Conservation (phyloP, 257 asterid genomes). For the Apocynum venetum region DNA sequence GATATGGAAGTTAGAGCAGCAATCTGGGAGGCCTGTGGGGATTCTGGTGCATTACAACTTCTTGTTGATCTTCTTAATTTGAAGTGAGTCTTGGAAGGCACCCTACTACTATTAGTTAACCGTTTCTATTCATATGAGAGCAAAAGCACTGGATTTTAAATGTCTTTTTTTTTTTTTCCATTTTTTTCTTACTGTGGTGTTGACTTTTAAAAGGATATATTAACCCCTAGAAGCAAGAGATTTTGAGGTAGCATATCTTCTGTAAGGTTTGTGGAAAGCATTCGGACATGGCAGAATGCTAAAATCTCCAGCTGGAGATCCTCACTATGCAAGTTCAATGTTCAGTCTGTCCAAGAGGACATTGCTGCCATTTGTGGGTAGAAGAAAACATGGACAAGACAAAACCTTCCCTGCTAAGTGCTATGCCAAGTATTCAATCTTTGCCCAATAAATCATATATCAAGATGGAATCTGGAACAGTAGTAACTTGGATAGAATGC, state of each 20-base stretch:
- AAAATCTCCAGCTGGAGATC: neutral
- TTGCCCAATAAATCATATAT: neutral
- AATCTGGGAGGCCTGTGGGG: constrained; percentile 92
- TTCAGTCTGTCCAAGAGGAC: neutral
- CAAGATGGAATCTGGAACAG: neutral
- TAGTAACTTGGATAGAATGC: neutral
- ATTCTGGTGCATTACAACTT: constrained; percentile 77
- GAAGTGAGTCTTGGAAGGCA: constrained; percentile 48
- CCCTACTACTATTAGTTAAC: neutral
- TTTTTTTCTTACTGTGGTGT: neutral
- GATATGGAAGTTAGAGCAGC: constrained; percentile 77
- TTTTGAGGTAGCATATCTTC: neutral
- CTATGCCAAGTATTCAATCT: neutral
- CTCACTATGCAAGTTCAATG: neutral
- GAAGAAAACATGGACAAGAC: neutral
- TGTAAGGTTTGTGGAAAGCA: neutral
- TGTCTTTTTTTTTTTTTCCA: neutral
- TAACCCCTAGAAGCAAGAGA: neutral
- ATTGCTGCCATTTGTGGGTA: neutral
- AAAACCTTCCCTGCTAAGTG: neutral
- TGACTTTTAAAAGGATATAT: neutral
- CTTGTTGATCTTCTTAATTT: constrained; percentile 82
- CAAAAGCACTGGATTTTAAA: neutral
- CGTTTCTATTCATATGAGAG: neutral
- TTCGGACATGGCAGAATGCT: neutral